Evolutionary conservation across 768 basidiomycete genomes (phyloP).

Genomic region (Cystobasidium tubakii): DNA sequence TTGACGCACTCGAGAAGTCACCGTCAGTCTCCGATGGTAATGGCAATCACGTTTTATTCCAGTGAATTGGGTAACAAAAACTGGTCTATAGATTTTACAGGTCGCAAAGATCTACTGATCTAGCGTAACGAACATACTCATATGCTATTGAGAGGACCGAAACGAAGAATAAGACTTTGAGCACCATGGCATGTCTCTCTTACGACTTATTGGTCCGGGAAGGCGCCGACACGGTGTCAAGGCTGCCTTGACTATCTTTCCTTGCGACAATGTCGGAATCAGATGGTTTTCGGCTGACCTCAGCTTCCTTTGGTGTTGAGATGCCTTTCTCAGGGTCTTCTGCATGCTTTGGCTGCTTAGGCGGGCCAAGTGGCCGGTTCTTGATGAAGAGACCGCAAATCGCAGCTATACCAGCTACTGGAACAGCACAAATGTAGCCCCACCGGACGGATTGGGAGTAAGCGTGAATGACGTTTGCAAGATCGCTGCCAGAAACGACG

Average conservation of each 20-base stretch:
- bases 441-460: conserved; percentile 8
- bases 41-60: too few relatives aligned
- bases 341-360: neutral
- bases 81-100: too few relatives aligned
- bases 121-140: too few relatives aligned
- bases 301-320: neutral
- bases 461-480: conserved; percentile 5
- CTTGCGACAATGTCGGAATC: neutral
- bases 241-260: neutral
- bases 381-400: conserved; percentile 30
- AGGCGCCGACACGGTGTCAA: neutral
- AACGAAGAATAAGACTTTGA: neutral
- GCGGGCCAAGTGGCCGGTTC: conserved; percentile 27
- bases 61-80: too few relatives aligned
- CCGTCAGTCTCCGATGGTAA: too few relatives aligned
- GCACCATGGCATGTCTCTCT: neutral
- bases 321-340: neutral
- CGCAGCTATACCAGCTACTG: conserved; percentile 2
- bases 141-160: too few relatives aligned
- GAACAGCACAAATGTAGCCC: conserved; percentile 9
- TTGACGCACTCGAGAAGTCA: too few relatives aligned
- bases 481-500: neutral
- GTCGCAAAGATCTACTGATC: too few relatives aligned
- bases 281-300: neutral
- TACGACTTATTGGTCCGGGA: neutral